Evolutionary conservation across 1,139 yeast species (phyloP), one percentile per base, ranked within the genome.

Genomic region (Scheffersomyces stambukii): DNA sequence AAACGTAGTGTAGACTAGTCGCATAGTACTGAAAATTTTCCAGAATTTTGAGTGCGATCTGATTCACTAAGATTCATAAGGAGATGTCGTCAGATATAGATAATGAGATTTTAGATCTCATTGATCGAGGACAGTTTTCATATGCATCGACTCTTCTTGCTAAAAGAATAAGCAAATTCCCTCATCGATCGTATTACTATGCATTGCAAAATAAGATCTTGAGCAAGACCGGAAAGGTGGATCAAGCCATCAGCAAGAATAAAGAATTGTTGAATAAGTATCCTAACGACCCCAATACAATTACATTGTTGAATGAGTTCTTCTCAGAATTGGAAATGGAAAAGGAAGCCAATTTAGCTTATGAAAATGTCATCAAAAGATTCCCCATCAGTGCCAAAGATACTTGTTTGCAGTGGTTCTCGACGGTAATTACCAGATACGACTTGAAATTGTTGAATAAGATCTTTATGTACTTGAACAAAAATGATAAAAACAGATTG

Each of bases 261-360:
- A 39, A 54, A 6, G 50, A 56, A n/a, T 59, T 78, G 8, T 50
- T 70, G 31, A 50, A 52, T 2, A 59, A 62, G 29, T 58, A 52
- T 2, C 84, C 86, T 2, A 70, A 70, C 31, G 84, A 80, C 39
- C 64, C 72, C 2, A 61, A 64, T 11, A 60, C 83, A 0, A 50
- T 79, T 21, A 62, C 60, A n/a, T 40, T 76, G 6, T 49, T 82
- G 21, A 55, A 55, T 22, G 57, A 57, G 3, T 58, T 70, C 14
- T 69, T 65, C 40, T 37, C 37, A 4, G 43, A 45, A 8, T 48
- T 60, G n/a, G 71, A 66, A 2, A 48, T 55, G 36, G 45, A 42
- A 15, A 49, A 40, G 4, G 71, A 61, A 23, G 61, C 73, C 5
- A 52, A 56, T 23, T 60, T 56, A 18, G 60, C 75, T 3, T 79